Base-by-base conservation (phyloP, 1,139 yeast species). In the Kazachstania sp. region DNA sequence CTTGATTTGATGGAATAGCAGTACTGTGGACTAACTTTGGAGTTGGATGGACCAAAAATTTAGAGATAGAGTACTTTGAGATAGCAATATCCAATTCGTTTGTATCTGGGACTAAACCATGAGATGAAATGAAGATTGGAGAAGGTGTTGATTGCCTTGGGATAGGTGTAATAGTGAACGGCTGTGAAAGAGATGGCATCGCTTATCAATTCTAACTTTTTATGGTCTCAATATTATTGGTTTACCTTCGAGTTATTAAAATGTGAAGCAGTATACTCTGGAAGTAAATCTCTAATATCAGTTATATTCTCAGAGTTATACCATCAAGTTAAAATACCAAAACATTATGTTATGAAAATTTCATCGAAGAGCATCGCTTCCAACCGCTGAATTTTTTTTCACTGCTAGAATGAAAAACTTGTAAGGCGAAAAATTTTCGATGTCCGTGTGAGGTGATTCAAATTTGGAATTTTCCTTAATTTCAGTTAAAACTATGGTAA, bases 51-150 rank as follows among this genome's bases (percentile, higher is more conserved):
- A 86, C 74, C 32, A 84, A 71, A 60, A 82, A 84, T 49, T 82
- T 78, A 18, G 86, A 79, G 45, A 88, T 72, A 47, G 84, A 79
- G 40, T 94, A 83, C 49, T 86, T 87, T 26, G 94, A 82, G 35
- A 86, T 75, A 41, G 88, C 95, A 37, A 86, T 66, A 58, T 81
- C 64, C 1, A 70, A 53, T 35, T 55, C 64, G 39, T 69, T 65
- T 5, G 64, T 52, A 26, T 54, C 53, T n/a, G 59, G 56, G 20
- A 52, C 49, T 30, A 64, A 51, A 44, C 51, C 48, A 43, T 58
- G 61, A 30, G 55, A 55, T 6, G 65, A 60, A n/a, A 51, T 42
- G 13, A 51, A 31, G 19, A 51, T 44, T 18, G 51, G 51, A 8
- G 48, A 45, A 7, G 48, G 47, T 7, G 47, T 39, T 3, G 53